Evolutionary conservation across 495 filamentous ascomycete species (phyloP), one percentile per base, ranked within the genome.

Genomic region (Lophiostoma macrostomum): DNA sequence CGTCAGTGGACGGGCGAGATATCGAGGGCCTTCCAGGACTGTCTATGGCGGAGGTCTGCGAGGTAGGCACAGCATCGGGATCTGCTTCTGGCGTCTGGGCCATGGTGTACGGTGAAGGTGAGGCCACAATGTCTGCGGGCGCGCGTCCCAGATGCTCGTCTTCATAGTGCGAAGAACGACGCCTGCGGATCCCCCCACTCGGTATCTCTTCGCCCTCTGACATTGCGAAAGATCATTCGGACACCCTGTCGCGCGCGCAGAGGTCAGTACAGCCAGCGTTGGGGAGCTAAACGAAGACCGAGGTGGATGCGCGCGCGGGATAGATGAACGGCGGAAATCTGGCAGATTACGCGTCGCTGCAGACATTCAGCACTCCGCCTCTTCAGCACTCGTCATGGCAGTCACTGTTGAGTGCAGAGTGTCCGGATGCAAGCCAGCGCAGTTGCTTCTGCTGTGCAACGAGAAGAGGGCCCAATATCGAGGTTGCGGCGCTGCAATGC

Each of bases 11-110:
- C 16, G 44, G 2, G 32, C 50, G 56, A 3, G 60, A 50, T 5
- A 52, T 27, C 4, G 42, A 45, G 6, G 53, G 54, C 18, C 48
- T 28, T 18, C 48, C 5, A 24, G 25, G 13, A 31, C 22, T 41
- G 23, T 62, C 53, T 18, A 56, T 19, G 13, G 53, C 52, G 4
- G 58, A 52, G 8, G 58, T 48, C 24, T 54, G 53, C 10, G 58
- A 61, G 20, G 41, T 36, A 13, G 47, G 45, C 11, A 40, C 23
- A 10, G 47, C 20, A 10, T 47, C 18, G 16, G 34, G 34, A 22
- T 52, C 48, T 13, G 56, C 37, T 16, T 32, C 28, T 20, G 50
- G 30, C 14, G 51, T 38, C 8, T 13, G 4, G 18, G 56, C 46
- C 11, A 42, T 39, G 12, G 41, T 16, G n/a, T 53, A 29, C 20